phyloP scores from a whole-genome alignment of 768 basidiomycete species.

The Leccinum broughii region DNA sequence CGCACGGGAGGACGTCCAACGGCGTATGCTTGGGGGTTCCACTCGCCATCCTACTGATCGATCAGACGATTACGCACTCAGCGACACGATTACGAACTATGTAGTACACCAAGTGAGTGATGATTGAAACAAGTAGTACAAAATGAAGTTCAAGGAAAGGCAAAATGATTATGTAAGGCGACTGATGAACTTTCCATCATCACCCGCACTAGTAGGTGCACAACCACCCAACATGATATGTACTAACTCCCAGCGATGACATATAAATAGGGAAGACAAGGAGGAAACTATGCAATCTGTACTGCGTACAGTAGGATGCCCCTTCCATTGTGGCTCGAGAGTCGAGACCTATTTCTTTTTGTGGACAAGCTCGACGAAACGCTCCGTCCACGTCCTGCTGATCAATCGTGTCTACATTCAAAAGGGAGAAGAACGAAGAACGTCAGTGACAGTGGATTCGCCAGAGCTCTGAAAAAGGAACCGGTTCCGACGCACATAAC shows the following conservation, averaged over 20 bases:
- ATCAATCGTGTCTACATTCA: slow-evolving; percentile 18
- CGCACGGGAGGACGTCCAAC: slow-evolving; percentile 35
- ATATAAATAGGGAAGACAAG: no score
- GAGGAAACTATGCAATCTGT: neutral
- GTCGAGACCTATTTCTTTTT: slow-evolving; percentile 5
- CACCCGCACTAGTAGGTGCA: no score
- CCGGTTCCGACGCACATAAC: slow-evolving; percentile 23
- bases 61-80: no score
- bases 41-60: neutral
- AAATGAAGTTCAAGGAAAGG: no score
- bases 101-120: no score
- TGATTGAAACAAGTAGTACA: no score
- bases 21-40: slow-evolving; percentile 24
- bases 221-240: no score
- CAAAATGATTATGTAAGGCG: no score
- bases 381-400: slow-evolving; percentile 27
- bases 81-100: no score
- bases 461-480: neutral
- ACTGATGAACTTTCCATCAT: no score
- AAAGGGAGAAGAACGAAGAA: neutral
- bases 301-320: neutral
- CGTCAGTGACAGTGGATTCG: neutral
- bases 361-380: slow-evolving; percentile 26
- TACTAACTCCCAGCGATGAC: no score
- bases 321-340: neutral